Conservation (phyloP, 345 rosid species). For the Tarenaya hassleriana region DNA sequence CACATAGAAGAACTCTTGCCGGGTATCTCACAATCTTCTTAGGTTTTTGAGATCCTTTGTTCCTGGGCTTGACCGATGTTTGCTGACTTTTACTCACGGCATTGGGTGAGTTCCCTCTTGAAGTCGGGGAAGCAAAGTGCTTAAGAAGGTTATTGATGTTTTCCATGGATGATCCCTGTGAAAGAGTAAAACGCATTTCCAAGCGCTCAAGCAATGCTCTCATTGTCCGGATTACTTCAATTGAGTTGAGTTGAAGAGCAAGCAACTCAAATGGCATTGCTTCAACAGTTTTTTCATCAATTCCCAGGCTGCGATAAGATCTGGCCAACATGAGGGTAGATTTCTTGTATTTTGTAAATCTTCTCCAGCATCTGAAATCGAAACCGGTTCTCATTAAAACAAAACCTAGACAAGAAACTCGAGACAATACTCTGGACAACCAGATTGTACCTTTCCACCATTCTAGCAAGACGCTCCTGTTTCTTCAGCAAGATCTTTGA, state of each 20-base stretch:
- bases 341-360: slow-evolving; percentile 48
- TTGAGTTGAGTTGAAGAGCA: slow-evolving; percentile 66
- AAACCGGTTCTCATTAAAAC: slow-evolving; percentile 1
- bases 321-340: slow-evolving; percentile 62
- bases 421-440: neutral
- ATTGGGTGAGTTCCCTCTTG: slow-evolving; percentile 44
- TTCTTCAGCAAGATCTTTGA: slow-evolving; percentile 23
- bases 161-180: slow-evolving; percentile 32
- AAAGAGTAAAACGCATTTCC: slow-evolving; percentile 54
- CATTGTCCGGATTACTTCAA: slow-evolving; percentile 48
- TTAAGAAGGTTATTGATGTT: slow-evolving; percentile 83
- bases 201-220: slow-evolving; percentile 73
- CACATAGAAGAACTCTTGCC: slow-evolving; percentile 78
- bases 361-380: slow-evolving; percentile 73
- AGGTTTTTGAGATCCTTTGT: slow-evolving; percentile 34
- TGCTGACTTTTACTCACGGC: slow-evolving; percentile 46
- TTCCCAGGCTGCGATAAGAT: slow-evolving; percentile 52
- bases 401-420: neutral
- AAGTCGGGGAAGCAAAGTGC: slow-evolving; percentile 56
- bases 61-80: slow-evolving; percentile 33
- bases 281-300: slow-evolving; percentile 41
- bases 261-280: slow-evolving; percentile 79
- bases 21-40: slow-evolving; percentile 59
- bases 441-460: slow-evolving; percentile 22
- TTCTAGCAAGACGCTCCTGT: slow-evolving; percentile 20